A percentile compares a stretch with the other conserved stretches of the same genome.
Conservation (phyloP, 1,284 basidiomycete species). For the Puccinia horiana region DNA sequence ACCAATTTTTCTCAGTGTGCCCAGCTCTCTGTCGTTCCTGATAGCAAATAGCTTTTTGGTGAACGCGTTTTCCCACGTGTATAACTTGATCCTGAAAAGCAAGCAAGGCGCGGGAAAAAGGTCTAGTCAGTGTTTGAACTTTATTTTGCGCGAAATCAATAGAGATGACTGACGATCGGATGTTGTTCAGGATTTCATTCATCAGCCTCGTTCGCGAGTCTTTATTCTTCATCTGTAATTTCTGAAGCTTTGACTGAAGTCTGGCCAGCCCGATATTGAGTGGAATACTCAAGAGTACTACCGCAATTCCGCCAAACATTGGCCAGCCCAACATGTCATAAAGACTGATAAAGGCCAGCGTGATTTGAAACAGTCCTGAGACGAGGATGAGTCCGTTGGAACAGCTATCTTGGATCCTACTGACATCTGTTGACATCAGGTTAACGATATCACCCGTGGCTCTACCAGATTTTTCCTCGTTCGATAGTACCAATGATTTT, state of each 20-base stretch:
- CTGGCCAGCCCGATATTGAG: conserved; percentile 54
- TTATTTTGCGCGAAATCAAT: conserved; percentile 52
- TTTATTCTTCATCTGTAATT: conserved; percentile 55
- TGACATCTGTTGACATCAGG: conserved; percentile 77
- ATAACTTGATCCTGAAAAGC: conserved; percentile 69
- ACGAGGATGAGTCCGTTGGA: conserved; percentile 68
- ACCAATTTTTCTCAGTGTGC: conserved; percentile 78
- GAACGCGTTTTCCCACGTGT: conserved; percentile 87
- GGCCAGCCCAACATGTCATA: conserved; percentile 59
- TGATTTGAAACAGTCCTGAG: conserved; percentile 68
- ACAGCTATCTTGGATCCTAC: conserved; percentile 81
- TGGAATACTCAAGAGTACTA: conserved; percentile 66
- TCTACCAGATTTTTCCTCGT: conserved; percentile 72
- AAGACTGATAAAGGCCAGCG: conserved; percentile 82
- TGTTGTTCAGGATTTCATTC: conserved; percentile 55
- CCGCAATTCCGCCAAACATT: conserved; percentile 84
- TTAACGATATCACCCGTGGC: conserved; percentile 91
- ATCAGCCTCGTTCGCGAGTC: conserved; percentile 55
- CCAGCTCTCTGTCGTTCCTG: conserved; percentile 80
- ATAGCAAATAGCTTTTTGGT: conserved; percentile 72
- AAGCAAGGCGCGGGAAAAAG: conserved; percentile 1
- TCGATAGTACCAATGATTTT: conserved; percentile 81
- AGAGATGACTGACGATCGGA: conserved; percentile 50
- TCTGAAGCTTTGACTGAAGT: conserved; percentile 52
- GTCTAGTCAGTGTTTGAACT: conserved; percentile 7